Conservation (phyloP, 1,139 yeast genomes). For the Blastobotrys niveus region DNA sequence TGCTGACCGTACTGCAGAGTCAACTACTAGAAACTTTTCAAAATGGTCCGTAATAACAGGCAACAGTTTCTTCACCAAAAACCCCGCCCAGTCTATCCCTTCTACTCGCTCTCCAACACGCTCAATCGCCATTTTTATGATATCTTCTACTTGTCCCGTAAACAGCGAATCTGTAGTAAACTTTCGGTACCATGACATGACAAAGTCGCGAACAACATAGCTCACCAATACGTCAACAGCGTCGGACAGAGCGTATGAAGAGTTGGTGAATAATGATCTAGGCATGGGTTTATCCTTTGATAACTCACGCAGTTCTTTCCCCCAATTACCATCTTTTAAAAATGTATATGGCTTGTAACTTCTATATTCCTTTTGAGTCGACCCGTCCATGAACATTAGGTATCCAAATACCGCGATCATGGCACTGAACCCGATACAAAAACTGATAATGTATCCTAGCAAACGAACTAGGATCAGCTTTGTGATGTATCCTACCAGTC, state of each 20-base stretch:
- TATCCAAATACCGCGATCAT: slow-evolving; percentile 12
- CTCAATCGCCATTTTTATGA: slow-evolving; percentile 43
- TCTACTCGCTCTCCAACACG: slow-evolving; percentile 42
- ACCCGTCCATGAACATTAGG: slow-evolving; percentile 19
- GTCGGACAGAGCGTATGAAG: slow-evolving; percentile 50
- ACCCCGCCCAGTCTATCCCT: slow-evolving; percentile 48
- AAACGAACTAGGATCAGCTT: slow-evolving; percentile 21
- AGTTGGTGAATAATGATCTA: slow-evolving; percentile 43
- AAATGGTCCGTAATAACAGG: slow-evolving; percentile 69
- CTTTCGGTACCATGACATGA: slow-evolving; percentile 56
- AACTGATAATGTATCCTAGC: slow-evolving; percentile 22
- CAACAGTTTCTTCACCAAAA: slow-evolving; percentile 52
- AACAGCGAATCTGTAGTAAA: slow-evolving; percentile 49
- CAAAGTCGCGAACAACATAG: slow-evolving; percentile 53
- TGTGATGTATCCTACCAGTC: slow-evolving; percentile 19
- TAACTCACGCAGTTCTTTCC: slow-evolving; percentile 21
- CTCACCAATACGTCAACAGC: slow-evolving; percentile 49
- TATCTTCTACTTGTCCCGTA: slow-evolving; percentile 47
- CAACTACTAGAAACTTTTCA: slow-evolving; percentile 49
- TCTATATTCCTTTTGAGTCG: slow-evolving; percentile 5
- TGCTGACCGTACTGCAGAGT: slow-evolving; percentile 30
- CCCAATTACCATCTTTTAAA: slow-evolving; percentile 21
- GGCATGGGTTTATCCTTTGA: slow-evolving; percentile 23
- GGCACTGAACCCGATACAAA: slow-evolving; percentile 18
- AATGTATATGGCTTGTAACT: slow-evolving; percentile 21